Conservation (phyloP, 2,329 filamentous ascomycete genomes). For the Colletotrichum cuscutae region DNA sequence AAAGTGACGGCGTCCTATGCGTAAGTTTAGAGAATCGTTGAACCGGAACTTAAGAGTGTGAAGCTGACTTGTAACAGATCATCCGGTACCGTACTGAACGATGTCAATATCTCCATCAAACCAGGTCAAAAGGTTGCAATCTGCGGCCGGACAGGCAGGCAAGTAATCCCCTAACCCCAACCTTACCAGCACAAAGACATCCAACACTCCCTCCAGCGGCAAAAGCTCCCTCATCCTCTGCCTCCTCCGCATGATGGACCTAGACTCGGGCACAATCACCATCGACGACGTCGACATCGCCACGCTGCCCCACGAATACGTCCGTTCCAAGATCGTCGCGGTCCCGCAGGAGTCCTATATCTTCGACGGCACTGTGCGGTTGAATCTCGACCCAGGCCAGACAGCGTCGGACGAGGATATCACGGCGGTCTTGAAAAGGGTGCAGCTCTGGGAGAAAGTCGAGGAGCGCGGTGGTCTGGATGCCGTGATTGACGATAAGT, state of each 20-base stretch:
- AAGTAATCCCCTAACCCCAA: not conserved
- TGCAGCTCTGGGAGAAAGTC: constrained; percentile 56
- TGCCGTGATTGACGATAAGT: constrained; percentile 40
- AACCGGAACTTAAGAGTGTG: accelerated
- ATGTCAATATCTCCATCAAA: constrained; percentile 33
- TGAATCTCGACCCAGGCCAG: constrained; percentile 57
- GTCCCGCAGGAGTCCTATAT: constrained; percentile 64
- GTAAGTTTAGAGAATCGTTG: not conserved
- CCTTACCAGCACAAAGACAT: no score
- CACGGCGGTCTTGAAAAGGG: constrained; percentile 53
- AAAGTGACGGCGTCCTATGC: constrained; percentile 23
- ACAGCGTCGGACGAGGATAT: constrained; percentile 51
- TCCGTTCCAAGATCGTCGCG: constrained; percentile 48
- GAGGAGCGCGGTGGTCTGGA: constrained; percentile 50
- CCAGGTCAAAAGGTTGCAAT: constrained; percentile 39
- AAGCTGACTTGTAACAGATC: constrained; percentile 12
- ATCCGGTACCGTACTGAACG: constrained; percentile 15
- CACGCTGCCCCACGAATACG: constrained; percentile 38
- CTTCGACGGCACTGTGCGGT: constrained; percentile 56
- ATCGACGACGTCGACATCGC: constrained; percentile 55
- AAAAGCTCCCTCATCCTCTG: constrained; percentile 52
- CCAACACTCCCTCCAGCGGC: constrained; percentile 47
- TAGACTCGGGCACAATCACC: constrained; percentile 52
- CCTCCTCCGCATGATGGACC: constrained; percentile 58
- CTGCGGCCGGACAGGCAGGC: constrained; percentile 40